Evolutionary conservation across 192 early-diverging fungal genomes (phyloP), one percentile per base, ranked within the genome.

Genomic region (Coemansia sp.): DNA sequence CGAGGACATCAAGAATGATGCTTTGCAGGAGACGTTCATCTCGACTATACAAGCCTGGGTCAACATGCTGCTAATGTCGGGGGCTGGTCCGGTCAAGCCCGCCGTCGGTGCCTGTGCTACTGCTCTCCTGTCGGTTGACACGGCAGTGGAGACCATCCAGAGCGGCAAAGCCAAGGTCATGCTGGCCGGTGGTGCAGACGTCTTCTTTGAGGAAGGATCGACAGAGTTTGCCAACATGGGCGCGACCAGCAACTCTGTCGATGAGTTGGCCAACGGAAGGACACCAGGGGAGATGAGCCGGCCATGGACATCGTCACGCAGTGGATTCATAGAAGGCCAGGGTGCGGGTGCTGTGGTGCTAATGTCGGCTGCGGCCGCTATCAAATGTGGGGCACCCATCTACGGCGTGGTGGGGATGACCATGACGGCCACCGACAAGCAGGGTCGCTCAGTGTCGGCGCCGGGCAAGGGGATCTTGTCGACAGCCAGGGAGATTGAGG

Each of bases 151-250:
- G 33, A 89, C 87, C 14, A 90, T 96, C 31, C 75, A 89, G 46
- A 67, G 78, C 14, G 91, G 91, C 51, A 92, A 93, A 72, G 93
- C 93, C 46, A 88, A 86, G 69, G 82, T 96, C 27, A 84, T 92
- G 57, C 76, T 96, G 48, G 91, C 88, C 37, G 93, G 93, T 66
- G 90, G 87, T 27, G 89, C 85, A 41, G 93, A 96, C 45, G 90
- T 90, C 59, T 83, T 92, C 74, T 80, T 79, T 45, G 88, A 91
- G 61, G 90, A 90, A 45, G 81, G 85, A 17, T 85, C 85, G 1
- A 81, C 87, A 48, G 94, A 94, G 69, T 96, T 96, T 63, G 89
- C 87, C 52, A 88, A 89, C 80, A 96, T 96, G 91, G 92, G 91
- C 66, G 94, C 94, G 6, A 91, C 90, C 16, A 83, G 81, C 61